Percentiles rank a stretch among this genome's conserved stretches.
Conservation (phyloP, 176 grass and related monocot genomes). For the Phragmites australis region DNA sequence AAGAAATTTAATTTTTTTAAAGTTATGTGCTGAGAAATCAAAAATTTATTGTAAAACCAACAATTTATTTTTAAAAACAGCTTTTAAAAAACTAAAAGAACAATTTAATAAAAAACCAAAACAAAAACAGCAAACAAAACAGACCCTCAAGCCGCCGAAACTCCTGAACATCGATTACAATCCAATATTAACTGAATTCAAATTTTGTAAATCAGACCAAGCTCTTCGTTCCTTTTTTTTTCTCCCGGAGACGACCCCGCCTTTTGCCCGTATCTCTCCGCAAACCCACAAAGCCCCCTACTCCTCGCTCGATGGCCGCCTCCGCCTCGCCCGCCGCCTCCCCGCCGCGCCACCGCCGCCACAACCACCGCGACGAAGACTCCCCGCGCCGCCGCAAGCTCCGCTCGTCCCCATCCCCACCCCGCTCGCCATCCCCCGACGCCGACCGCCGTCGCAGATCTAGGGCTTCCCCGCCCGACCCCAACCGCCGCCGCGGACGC, state of each 20-base stretch:
- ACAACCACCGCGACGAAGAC: constrained; percentile 1
- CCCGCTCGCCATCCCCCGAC: constrained; percentile 21
- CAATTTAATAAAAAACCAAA: no score
- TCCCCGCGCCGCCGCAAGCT: constrained; percentile 25
- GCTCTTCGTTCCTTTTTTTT: no score
- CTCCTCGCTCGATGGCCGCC: constrained; percentile 32
- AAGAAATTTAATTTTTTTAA: no score
- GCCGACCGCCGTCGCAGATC: constrained; percentile 25
- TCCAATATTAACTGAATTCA: no score
- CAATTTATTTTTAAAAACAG: no score
- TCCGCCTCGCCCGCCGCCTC: constrained; percentile 21
- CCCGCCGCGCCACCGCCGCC: constrained; percentile 14
- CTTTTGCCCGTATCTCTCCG: background rate
- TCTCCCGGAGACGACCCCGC: background rate
- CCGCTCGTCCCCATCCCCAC: background rate
- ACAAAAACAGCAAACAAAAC: no score
- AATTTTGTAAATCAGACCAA: no score
- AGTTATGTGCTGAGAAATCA: no score
- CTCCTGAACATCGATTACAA: no score
- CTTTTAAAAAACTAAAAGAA: no score
- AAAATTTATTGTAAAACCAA: no score
- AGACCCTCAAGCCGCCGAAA: no score
- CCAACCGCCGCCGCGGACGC: constrained; percentile 18
- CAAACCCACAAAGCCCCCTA: background rate
- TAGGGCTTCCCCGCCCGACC: constrained; percentile 13